Evolutionary conservation across 1,284 basidiomycete genomes (phyloP).

Genomic region (Rhodofomes roseus): DNA sequence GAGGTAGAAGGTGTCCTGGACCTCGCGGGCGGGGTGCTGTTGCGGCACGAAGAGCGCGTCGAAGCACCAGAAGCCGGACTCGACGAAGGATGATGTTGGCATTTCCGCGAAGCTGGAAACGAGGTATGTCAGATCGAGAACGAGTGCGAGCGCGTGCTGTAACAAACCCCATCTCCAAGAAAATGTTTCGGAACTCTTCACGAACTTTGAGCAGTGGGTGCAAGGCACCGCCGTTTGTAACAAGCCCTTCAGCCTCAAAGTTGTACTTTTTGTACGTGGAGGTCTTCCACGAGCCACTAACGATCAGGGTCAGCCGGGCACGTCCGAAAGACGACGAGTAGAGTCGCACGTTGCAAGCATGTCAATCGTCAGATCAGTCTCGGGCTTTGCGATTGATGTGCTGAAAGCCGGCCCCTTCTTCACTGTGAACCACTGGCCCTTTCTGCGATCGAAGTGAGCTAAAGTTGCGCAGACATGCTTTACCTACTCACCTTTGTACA

Average conservation of each 20-base stretch:
- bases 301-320: neutral
- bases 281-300: slow-evolving; percentile 88
- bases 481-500: slow-evolving; percentile 51
- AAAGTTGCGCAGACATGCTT: slow-evolving; percentile 3
- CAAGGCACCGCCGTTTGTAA: slow-evolving; percentile 85
- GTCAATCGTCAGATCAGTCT: slow-evolving; percentile 95
- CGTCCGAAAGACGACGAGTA: neutral
- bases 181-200: slow-evolving; percentile 97
- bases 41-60: slow-evolving; percentile 98
- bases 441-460: slow-evolving; percentile 47
- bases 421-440: slow-evolving; percentile 93
- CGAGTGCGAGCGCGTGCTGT: neutral
- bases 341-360: slow-evolving; percentile 81
- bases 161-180: slow-evolving; percentile 96
- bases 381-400: slow-evolving; percentile 92
- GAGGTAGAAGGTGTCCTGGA: slow-evolving; percentile 99
- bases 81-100: slow-evolving; percentile 97
- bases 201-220: slow-evolving; percentile 97
- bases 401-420: slow-evolving; percentile 87
- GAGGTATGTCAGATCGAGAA: neutral
- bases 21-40: slow-evolving; percentile 96
- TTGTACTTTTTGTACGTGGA: slow-evolving; percentile 98
- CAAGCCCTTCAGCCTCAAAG: slow-evolving; percentile 94
- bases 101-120: slow-evolving; percentile 91
- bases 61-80: slow-evolving; percentile 99